Conservation (phyloP, 768 basidiomycete genomes). For the Hygrocybe punicea region DNA sequence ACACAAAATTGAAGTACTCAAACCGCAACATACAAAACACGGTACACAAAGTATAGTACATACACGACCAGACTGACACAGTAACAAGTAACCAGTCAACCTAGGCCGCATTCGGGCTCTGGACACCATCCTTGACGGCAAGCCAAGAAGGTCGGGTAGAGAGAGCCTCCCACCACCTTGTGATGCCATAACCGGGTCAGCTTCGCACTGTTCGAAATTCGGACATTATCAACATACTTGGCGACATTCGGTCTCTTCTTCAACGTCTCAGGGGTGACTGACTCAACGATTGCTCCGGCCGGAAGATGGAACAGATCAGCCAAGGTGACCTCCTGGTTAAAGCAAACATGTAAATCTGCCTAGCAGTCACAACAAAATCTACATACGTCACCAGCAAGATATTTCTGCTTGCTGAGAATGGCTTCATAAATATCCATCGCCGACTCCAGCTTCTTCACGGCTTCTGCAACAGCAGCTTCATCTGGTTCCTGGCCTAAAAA, state of each 20-base stretch:
- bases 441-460: conserved; percentile 27
- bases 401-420: conserved; percentile 53
- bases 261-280: conserved; percentile 29
- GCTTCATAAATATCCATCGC: conserved; percentile 53
- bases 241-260: conserved; percentile 43
- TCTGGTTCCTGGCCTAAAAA: conserved; percentile 9
- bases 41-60: too few species aligned
- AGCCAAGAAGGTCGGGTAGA: conserved; percentile 46
- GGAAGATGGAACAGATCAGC: conserved; percentile 48
- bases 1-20: too few species aligned
- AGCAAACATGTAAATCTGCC: not conserved
- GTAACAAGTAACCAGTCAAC: too few species aligned
- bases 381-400: conserved; percentile 55
- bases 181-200: not conserved
- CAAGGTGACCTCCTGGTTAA: conserved; percentile 38
- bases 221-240: conserved; percentile 26
- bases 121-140: conserved; percentile 36
- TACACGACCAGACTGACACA: too few species aligned
- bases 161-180: conserved; percentile 49
- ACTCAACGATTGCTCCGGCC: conserved; percentile 28
- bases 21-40: too few species aligned
- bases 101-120: not conserved
- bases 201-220: not conserved
- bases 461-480: conserved; percentile 25
- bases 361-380: not conserved